phyloP scores from a whole-genome alignment of 129 eudicot genomes.

The Gnaphalium uliginosum region DNA sequence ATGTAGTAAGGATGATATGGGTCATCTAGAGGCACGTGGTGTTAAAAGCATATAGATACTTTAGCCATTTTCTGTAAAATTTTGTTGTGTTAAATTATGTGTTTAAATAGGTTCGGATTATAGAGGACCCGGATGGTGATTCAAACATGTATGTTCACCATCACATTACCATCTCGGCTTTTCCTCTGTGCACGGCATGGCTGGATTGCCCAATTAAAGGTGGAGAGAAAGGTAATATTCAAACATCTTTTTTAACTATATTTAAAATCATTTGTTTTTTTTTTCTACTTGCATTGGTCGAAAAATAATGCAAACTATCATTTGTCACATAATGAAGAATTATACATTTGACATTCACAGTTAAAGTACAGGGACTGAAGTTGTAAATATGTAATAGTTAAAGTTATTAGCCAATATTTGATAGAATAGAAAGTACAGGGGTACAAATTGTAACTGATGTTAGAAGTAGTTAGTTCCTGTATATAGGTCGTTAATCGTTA shows the following conservation, averaged over 20 bases:
- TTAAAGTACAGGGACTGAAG: too few relatives aligned
- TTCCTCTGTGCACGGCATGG: conserved; percentile 66
- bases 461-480: too few relatives aligned
- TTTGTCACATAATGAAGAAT: not conserved
- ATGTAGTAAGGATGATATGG: conserved; percentile 75
- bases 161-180: conserved; percentile 61
- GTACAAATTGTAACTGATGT: too few relatives aligned
- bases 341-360: too few relatives aligned
- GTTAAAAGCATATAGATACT: not conserved
- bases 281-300: not conserved
- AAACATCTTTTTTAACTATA: not conserved
- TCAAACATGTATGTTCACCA: conserved; percentile 71
- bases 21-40: conserved; percentile 70
- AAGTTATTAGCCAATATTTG: too few relatives aligned
- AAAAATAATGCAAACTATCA: not conserved
- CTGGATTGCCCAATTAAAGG: conserved; percentile 70
- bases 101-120: conserved; percentile 54
- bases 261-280: not conserved
- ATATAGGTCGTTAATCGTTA: too few relatives aligned
- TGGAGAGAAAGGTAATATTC: conserved; percentile 53
- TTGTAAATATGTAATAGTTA: too few relatives aligned
- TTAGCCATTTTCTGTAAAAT: not conserved
- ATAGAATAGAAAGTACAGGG: too few relatives aligned
- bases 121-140: conserved; percentile 65
- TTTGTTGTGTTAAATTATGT: conserved; percentile 17